These are phyloP conservation scores for Debaryomyces robertsiae DNA, from an alignment of 1,139 yeast genomes.

Conservation along the genomic window DNA sequence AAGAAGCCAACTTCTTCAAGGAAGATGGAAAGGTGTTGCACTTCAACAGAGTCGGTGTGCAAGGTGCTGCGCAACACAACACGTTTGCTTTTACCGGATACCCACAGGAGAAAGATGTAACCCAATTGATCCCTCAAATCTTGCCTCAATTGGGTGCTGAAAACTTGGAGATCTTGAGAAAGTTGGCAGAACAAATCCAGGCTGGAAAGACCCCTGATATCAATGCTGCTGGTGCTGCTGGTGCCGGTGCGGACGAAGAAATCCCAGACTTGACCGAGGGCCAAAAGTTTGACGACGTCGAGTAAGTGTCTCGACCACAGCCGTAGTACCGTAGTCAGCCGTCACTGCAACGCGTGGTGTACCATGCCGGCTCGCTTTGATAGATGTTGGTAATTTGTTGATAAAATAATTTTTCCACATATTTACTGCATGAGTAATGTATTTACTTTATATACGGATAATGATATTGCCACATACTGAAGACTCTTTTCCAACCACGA, in stretches of 20 bases:
- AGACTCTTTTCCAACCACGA: not conserved
- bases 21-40: slow-evolving; percentile 96
- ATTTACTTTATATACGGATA: slow-evolving; percentile 9
- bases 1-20: slow-evolving; percentile 96
- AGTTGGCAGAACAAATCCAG: slow-evolving; percentile 89
- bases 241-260: slow-evolving; percentile 62
- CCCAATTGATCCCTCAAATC: slow-evolving; percentile 93
- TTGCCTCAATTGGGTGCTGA: slow-evolving; percentile 97
- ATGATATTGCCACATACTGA: slow-evolving; percentile 7
- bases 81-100: slow-evolving; percentile 94
- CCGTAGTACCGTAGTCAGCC: too few relatives aligned
- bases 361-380: slow-evolving; percentile 5
- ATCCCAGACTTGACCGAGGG: slow-evolving; percentile 96
- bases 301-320: slow-evolving; percentile 41
- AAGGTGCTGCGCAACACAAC: slow-evolving; percentile 89
- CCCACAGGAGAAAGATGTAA: slow-evolving; percentile 90
- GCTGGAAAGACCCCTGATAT: slow-evolving; percentile 56
- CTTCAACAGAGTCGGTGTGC: slow-evolving; percentile 94
- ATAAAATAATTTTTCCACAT: slow-evolving; percentile 5
- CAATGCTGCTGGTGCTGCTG: slow-evolving; percentile 46
- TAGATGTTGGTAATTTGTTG: slow-evolving; percentile 2
- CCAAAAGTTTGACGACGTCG: slow-evolving; percentile 90
- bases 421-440: slow-evolving; percentile 7
- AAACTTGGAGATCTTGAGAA: slow-evolving; percentile 85
- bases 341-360: too few relatives aligned